Conservation (phyloP, 2,329 filamentous ascomycete species). For the Fusarium odoratissimum region DNA sequence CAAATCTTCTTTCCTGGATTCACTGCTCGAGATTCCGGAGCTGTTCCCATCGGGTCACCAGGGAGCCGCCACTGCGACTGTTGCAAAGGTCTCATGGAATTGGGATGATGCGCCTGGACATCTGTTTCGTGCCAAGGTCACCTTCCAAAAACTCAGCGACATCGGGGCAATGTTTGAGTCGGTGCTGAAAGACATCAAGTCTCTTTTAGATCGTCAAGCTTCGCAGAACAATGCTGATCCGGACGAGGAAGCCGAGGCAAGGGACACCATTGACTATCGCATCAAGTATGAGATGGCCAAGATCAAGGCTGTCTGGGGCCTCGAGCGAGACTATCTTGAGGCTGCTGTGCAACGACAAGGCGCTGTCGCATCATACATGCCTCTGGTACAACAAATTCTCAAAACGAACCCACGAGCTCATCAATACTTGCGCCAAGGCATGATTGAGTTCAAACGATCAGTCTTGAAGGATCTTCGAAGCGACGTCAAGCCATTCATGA, state of each 20-base stretch:
- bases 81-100: conserved; percentile 46
- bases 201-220: too few relatives aligned
- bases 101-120: conserved; percentile 14
- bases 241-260: too few relatives aligned
- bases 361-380: too few relatives aligned
- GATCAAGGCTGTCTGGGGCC: conserved; percentile 40
- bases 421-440: neutral
- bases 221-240: too few relatives aligned
- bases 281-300: neutral
- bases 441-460: neutral
- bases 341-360: too few relatives aligned
- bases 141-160: conserved; percentile 27
- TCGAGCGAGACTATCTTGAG: conserved; percentile 11
- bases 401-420: conserved; percentile 4
- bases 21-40: conserved; percentile 23
- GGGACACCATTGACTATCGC: too few relatives aligned
- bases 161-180: conserved; percentile 27
- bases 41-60: conserved; percentile 48
- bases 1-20: conserved; percentile 20
- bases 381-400: conserved; percentile 20
- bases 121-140: conserved; percentile 38
- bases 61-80: conserved; percentile 45
- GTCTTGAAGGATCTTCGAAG: too few relatives aligned
- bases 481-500: conserved; percentile 32
- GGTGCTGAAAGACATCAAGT: conserved; percentile 31